Percentiles rank a stretch among this genome's conserved stretches.
phyloP scores from a whole-genome alignment of 1,284 basidiomycete species.

The Pterula multifida region DNA sequence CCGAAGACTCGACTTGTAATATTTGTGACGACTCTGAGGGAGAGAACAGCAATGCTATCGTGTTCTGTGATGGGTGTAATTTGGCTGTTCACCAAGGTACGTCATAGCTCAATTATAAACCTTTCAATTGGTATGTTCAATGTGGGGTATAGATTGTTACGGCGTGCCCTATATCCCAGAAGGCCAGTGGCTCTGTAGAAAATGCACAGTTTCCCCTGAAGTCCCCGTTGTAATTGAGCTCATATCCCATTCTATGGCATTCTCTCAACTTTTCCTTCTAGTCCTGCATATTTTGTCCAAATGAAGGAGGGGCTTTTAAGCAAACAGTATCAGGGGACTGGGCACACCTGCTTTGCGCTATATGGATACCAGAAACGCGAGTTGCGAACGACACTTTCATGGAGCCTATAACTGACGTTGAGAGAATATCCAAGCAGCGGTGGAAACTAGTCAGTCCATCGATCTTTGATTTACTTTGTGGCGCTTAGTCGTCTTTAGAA shows the following conservation, averaged over 20 bases:
- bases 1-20: constrained; percentile 90
- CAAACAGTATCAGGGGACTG: constrained; percentile 90
- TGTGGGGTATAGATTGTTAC: constrained; percentile 86
- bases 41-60: constrained; percentile 97
- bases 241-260: no score
- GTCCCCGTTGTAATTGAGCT: constrained; percentile 76
- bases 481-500: constrained; percentile 29
- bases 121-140: not conserved
- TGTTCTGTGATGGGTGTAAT: constrained; percentile 99
- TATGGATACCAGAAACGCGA: constrained; percentile 94
- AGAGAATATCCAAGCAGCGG: constrained; percentile 79
- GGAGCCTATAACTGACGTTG: constrained; percentile 93
- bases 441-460: constrained; percentile 77
- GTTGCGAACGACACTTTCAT: constrained; percentile 96
- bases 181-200: constrained; percentile 98
- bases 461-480: not conserved
- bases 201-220: constrained; percentile 97
- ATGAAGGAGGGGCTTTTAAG: constrained; percentile 97
- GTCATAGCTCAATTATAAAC: constrained; percentile 11
- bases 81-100: constrained; percentile 95
- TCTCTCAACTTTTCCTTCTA: constrained; percentile 22
- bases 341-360: constrained; percentile 95
- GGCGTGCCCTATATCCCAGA: constrained; percentile 99
- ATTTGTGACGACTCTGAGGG: constrained; percentile 98
- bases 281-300: constrained; percentile 91